Percentiles rank a stretch among this genome's conserved stretches.
These are phyloP conservation scores for Aspergillus ochraceoroseus DNA, from an alignment of 2,329 filamentous ascomycete genomes.

Conservation along the genomic window DNA sequence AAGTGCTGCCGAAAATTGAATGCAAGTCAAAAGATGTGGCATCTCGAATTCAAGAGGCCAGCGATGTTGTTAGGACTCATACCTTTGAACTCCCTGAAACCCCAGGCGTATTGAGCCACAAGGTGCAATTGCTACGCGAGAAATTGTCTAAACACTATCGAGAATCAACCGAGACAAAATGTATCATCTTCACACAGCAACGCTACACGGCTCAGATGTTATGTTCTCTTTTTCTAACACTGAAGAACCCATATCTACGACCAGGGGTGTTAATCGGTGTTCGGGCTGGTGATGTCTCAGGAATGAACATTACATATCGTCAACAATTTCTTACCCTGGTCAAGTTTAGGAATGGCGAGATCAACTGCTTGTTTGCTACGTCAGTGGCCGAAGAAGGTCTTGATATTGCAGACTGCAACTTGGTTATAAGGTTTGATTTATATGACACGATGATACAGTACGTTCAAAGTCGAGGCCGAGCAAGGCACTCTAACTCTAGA, in stretches of 20 bases:
- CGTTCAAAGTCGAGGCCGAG: slow-evolving; percentile 84
- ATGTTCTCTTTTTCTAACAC: slow-evolving; percentile 58
- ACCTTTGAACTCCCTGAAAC: slow-evolving; percentile 40
- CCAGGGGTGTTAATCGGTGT: slow-evolving; percentile 62
- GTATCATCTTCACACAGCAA: slow-evolving; percentile 82
- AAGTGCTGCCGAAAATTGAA: slow-evolving; percentile 59
- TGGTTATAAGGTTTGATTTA: slow-evolving; percentile 74
- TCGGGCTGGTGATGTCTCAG: slow-evolving; percentile 48
- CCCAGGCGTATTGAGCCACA: slow-evolving; percentile 59
- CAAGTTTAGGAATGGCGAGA: slow-evolving; percentile 55
- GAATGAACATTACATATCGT: slow-evolving; percentile 62
- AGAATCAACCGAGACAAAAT: slow-evolving; percentile 55
- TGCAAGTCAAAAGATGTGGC: slow-evolving; percentile 53
- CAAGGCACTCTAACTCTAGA: slow-evolving; percentile 68
- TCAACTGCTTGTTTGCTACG: slow-evolving; percentile 61
- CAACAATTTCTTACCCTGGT: slow-evolving; percentile 70
- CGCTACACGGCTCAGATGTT: slow-evolving; percentile 72
- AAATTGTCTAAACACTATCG: slow-evolving; percentile 62
- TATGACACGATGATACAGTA: slow-evolving; percentile 91
- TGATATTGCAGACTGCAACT: slow-evolving; percentile 62
- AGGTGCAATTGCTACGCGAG: slow-evolving; percentile 60
- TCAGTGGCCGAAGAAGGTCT: slow-evolving; percentile 63
- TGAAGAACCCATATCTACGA: slow-evolving; percentile 56
- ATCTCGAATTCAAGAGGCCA: slow-evolving; percentile 55
- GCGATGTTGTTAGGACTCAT: slow-evolving; percentile 52